Conservation (phyloP, 2,329 filamentous ascomycete species). For the Cladophialophora bantiana region DNA sequence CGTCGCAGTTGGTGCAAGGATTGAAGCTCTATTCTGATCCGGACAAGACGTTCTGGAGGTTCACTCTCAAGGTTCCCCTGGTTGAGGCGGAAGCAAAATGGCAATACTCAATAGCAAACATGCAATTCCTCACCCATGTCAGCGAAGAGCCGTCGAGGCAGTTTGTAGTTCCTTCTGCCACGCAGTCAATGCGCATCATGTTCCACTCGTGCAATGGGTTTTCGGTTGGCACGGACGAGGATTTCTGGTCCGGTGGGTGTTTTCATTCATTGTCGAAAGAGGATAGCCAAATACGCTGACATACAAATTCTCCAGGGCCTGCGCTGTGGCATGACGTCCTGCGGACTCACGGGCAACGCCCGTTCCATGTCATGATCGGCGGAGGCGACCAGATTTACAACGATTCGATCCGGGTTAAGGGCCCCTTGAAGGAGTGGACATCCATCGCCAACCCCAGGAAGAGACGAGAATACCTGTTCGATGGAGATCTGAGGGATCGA, state of each 20-base stretch:
- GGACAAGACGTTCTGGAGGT: constrained; percentile 67
- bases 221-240: constrained; percentile 69
- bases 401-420: constrained; percentile 80
- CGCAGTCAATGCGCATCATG: constrained; percentile 73
- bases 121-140: constrained; percentile 66
- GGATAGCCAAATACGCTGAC: constrained; percentile 3
- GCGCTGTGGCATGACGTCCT: constrained; percentile 71
- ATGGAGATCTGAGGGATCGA: constrained; percentile 66
- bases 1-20: constrained; percentile 47
- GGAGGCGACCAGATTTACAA: constrained; percentile 88
- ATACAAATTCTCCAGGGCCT: constrained; percentile 50
- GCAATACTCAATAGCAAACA: constrained; percentile 75
- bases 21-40: constrained; percentile 68
- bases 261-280: background rate
- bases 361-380: constrained; percentile 77
- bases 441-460: constrained; percentile 67
- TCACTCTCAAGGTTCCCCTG: constrained; percentile 67
- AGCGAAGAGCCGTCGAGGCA: constrained; percentile 56
- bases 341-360: constrained; percentile 64
- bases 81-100: constrained; percentile 76
- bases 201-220: constrained; percentile 75
- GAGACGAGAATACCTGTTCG: constrained; percentile 67
- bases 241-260: constrained; percentile 59
- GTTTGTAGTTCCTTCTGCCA: constrained; percentile 65
- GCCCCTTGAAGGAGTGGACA: constrained; percentile 75